Conservation (phyloP, 75 land plant species). For the Pinus tabuliformis region DNA sequence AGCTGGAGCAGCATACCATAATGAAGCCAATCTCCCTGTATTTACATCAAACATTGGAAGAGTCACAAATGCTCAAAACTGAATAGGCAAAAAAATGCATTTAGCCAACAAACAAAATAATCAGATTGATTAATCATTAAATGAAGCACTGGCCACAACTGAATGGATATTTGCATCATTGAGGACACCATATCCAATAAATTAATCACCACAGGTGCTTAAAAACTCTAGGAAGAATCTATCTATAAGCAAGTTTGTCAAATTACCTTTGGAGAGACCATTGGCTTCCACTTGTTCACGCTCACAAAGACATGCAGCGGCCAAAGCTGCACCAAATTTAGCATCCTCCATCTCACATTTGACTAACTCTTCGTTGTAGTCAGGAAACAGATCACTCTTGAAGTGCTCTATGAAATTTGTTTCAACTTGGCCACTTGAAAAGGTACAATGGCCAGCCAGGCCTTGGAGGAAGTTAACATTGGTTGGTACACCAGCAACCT, state of each 20-base stretch:
- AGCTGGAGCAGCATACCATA: constrained; percentile 75
- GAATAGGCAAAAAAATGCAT: too few relatives aligned
- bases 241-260: too few relatives aligned
- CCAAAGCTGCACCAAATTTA: constrained; percentile 59
- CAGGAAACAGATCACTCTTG: constrained; percentile 64
- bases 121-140: too few relatives aligned
- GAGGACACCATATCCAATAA: too few relatives aligned
- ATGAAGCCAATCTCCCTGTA: constrained; percentile 5
- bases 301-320: constrained; percentile 73
- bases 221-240: too few relatives aligned
- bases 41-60: too few relatives aligned
- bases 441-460: constrained; percentile 79
- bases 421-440: constrained; percentile 72
- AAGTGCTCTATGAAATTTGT: constrained; percentile 92
- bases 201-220: too few relatives aligned
- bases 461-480: constrained; percentile 73
- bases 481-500: constrained; percentile 96
- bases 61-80: too few relatives aligned
- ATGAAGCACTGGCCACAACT: too few relatives aligned
- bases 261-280: constrained; percentile 25
- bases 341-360: constrained; percentile 23
- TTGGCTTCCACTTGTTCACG: constrained; percentile 20
- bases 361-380: constrained; percentile 14
- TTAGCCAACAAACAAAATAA: too few relatives aligned
- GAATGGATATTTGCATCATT: too few relatives aligned